These are phyloP conservation scores for Gossypium anomalum DNA, from an alignment of 345 rosid species.

Conservation along the genomic window DNA sequence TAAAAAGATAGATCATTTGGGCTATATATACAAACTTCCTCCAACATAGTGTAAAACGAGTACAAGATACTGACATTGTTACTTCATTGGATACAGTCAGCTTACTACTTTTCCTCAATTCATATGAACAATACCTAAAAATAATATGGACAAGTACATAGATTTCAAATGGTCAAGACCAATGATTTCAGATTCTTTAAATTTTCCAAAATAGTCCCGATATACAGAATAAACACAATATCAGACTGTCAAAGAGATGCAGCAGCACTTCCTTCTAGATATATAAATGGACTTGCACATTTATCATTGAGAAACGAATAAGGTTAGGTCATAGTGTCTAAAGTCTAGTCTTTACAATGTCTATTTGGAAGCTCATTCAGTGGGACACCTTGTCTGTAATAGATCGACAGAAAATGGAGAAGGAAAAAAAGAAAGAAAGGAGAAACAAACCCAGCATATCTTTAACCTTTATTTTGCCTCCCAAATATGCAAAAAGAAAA, in stretches of 20 bases:
- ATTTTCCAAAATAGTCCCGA: background rate
- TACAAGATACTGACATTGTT: background rate
- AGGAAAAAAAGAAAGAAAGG: background rate
- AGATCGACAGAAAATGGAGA: background rate
- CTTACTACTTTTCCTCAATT: conserved; percentile 3
- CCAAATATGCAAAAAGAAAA: background rate
- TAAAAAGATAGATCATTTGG: background rate
- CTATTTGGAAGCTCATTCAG: background rate
- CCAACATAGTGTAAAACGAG: background rate
- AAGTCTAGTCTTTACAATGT: background rate
- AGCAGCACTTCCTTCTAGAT: background rate
- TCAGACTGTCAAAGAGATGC: background rate
- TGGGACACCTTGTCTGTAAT: background rate
- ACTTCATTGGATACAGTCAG: background rate
- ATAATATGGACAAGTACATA: background rate
- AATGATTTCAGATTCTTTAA: background rate
- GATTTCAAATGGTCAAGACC: conserved; percentile 1
- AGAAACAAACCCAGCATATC: background rate
- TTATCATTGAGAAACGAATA: background rate
- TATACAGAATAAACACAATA: background rate
- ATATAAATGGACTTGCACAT: background rate
- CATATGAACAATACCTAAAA: conserved; percentile 1
- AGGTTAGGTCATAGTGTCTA: background rate
- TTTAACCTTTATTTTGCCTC: background rate
- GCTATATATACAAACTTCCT: background rate